Conservation (phyloP, 176 grass and related monocot species). For the Raddia distichophylla region DNA sequence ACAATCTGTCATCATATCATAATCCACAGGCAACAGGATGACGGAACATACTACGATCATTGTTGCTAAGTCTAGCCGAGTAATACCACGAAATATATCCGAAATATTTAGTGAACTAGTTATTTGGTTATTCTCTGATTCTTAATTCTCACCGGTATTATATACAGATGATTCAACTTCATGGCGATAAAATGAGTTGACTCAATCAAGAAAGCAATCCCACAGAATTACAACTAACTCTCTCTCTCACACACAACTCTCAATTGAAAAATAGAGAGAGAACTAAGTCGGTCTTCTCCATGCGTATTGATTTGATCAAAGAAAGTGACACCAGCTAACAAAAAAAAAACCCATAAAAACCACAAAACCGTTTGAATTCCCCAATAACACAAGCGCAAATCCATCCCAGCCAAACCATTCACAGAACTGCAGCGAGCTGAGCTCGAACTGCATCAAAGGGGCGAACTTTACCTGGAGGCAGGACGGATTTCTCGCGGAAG, state of each 20-base stretch:
- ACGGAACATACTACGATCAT: neutral
- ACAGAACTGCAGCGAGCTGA: neutral
- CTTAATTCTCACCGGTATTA: neutral
- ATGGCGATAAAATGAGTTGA: neutral
- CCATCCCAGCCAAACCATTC: neutral
- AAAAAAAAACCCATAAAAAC: neutral
- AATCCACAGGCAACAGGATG: neutral
- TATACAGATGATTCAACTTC: neutral
- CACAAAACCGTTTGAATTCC: neutral
- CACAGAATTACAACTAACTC: neutral
- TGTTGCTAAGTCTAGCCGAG: neutral
- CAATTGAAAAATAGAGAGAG: no score
- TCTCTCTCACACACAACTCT: no score
- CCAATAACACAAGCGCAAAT: neutral
- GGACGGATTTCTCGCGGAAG: neutral
- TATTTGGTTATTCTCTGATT: neutral
- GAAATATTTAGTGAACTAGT: neutral
- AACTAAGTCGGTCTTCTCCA: neutral
- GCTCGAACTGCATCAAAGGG: neutral
- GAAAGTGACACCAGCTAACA: neutral
- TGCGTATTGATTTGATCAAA: conserved; percentile 16
- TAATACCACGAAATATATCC: neutral
- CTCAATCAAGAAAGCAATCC: conserved; percentile 1
- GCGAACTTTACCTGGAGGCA: conserved; percentile 21
- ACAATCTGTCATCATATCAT: neutral